Percentiles rank a stretch among this genome's conserved stretches.
Conservation (phyloP, 2,329 filamentous ascomycete genomes). For the Ophiostoma montium region DNA sequence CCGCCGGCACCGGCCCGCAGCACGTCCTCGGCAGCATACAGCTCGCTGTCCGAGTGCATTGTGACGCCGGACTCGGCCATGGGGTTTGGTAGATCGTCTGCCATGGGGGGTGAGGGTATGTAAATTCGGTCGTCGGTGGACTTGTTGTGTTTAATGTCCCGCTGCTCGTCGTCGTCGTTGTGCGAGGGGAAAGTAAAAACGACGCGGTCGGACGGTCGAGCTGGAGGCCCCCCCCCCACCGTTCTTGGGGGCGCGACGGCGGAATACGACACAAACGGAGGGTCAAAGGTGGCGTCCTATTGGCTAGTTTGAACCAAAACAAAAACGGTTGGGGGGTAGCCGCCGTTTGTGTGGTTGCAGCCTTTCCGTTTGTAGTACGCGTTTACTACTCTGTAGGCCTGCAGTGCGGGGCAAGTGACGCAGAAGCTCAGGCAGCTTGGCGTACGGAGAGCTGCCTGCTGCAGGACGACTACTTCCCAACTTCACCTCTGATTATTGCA, state of each 20-base stretch:
- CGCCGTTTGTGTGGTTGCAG: no score
- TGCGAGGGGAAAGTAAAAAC: slow-evolving; percentile 1
- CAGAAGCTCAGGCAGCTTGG: no score
- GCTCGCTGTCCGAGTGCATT: slow-evolving; percentile 71
- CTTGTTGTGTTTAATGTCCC: not conserved
- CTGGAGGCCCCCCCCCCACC: not conserved
- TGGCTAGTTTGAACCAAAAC: no score
- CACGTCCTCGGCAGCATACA: slow-evolving; percentile 53
- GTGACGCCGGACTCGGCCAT: slow-evolving; percentile 62
- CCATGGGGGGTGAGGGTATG: slow-evolving; percentile 27
- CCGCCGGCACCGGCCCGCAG: slow-evolving; percentile 46
- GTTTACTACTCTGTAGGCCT: no score
- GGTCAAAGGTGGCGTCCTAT: no score
- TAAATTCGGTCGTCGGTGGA: not conserved
- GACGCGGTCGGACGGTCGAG: not conserved
- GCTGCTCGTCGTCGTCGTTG: not conserved
- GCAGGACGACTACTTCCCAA: no score
- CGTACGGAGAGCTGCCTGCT: no score
- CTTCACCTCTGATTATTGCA: no score
- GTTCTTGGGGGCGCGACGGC: no score
- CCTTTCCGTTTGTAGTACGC: no score
- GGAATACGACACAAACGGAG: not conserved
- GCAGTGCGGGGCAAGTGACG: no score
- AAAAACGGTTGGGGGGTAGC: no score
- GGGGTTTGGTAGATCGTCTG: slow-evolving; percentile 35